These are phyloP conservation scores for Entomortierella parvispora DNA, from an alignment of 192 early-diverging fungal species.

Conservation along the genomic window DNA sequence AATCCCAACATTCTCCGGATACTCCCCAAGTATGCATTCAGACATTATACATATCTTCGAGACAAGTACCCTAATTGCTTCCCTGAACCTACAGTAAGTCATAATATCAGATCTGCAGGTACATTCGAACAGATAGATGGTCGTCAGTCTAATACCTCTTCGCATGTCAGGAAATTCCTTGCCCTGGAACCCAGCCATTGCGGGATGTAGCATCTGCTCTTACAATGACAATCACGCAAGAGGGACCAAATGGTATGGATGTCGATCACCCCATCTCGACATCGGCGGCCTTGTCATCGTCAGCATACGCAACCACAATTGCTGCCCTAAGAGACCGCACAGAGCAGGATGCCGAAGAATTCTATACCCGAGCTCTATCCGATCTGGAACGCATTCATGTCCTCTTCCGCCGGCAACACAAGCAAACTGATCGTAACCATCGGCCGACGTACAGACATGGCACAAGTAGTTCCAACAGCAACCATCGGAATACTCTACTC, in stretches of 20 bases:
- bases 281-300: constrained; percentile 4
- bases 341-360: constrained; percentile 39
- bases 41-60: constrained; percentile 78
- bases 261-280: neutral
- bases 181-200: constrained; percentile 43
- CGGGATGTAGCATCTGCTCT: constrained; percentile 38
- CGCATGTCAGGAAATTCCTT: constrained; percentile 39
- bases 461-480: neutral
- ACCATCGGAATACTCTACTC: constrained; percentile 14
- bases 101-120: neutral
- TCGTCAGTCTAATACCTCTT: neutral
- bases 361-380: constrained; percentile 22
- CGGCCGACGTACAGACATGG: neutral
- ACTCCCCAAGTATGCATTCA: constrained; percentile 79
- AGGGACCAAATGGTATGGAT: neutral
- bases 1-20: constrained; percentile 61
- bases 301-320: constrained; percentile 41
- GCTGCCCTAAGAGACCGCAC: constrained; percentile 44
- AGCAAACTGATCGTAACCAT: neutral
- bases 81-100: constrained; percentile 62
- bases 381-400: constrained; percentile 31
- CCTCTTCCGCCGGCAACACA: constrained; percentile 1
- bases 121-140: neutral
- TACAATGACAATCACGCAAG: constrained; percentile 38
- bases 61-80: constrained; percentile 79